Evolutionary conservation across 1,284 basidiomycete genomes (phyloP).

Genomic region (Leccinum griseonigrum): DNA sequence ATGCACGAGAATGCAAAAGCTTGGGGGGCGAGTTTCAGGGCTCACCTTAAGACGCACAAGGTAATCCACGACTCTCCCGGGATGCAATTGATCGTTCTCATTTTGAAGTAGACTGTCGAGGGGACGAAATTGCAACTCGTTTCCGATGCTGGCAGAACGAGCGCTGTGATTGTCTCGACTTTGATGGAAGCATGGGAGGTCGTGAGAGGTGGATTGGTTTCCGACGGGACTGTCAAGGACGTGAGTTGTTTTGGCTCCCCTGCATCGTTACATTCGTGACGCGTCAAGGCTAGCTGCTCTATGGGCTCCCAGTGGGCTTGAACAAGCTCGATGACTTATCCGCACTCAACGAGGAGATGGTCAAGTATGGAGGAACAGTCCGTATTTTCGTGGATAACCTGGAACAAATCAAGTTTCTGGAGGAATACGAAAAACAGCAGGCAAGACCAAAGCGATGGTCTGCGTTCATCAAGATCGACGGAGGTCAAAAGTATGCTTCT

Average conservation of each 20-base stretch:
- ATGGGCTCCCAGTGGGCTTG: slow-evolving; percentile 67
- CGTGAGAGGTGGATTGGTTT: slow-evolving; percentile 65
- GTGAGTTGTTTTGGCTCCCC: slow-evolving; percentile 40
- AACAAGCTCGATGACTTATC: slow-evolving; percentile 77
- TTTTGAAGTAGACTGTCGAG: slow-evolving; percentile 57
- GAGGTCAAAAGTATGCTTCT: slow-evolving; percentile 66
- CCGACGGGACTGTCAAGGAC: slow-evolving; percentile 73
- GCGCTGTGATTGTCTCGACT: slow-evolving; percentile 74
- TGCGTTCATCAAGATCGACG: slow-evolving; percentile 80
- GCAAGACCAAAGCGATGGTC: slow-evolving; percentile 56
- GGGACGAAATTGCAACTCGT: slow-evolving; percentile 68
- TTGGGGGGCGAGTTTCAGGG: slow-evolving; percentile 72
- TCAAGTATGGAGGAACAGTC: slow-evolving; percentile 50
- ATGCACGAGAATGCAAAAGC: slow-evolving; percentile 66
- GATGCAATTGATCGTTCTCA: slow-evolving; percentile 5
- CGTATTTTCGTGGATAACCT: slow-evolving; percentile 76
- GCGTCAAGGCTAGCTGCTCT: slow-evolving; percentile 60
- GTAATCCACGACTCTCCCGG: slow-evolving; percentile 31
- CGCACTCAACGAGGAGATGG: slow-evolving; percentile 54
- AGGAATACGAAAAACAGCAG: slow-evolving; percentile 50
- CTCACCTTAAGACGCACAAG: slow-evolving; percentile 86
- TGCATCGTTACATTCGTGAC: slow-evolving; percentile 5
- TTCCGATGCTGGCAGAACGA: slow-evolving; percentile 50
- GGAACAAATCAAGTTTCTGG: slow-evolving; percentile 66
- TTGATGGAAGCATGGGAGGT: slow-evolving; percentile 77